phyloP scores from a whole-genome alignment of 23 red algal genomes.

The Chondrus crispus region DNA sequence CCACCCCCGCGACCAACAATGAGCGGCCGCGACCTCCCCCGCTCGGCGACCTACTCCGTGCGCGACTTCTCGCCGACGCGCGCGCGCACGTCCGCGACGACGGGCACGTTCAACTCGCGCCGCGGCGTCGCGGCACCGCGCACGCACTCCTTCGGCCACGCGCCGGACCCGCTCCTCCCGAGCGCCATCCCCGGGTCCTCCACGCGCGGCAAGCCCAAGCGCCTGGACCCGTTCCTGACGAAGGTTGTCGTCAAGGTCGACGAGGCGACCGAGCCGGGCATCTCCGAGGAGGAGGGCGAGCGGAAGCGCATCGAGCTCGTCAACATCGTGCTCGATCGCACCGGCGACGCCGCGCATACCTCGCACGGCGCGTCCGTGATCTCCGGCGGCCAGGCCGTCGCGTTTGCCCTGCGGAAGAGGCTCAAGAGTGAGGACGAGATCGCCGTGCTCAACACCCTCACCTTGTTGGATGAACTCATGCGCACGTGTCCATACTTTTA shows the following conservation, averaged over 20 bases:
- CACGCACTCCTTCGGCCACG: too few relatives aligned
- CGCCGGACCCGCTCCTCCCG: neutral
- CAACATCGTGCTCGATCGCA: conserved; percentile 18
- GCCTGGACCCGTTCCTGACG: conserved; percentile 64
- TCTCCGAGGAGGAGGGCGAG: conserved; percentile 34
- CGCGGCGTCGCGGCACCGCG: neutral
- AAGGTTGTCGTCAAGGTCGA: conserved; percentile 71
- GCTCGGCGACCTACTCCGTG: neutral
- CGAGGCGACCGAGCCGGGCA: conserved; percentile 74
- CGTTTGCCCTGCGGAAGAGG: conserved; percentile 78
- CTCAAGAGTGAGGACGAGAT: conserved; percentile 78
- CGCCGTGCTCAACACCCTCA: conserved; percentile 65
- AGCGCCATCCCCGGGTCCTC: neutral
- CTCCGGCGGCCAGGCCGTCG: conserved; percentile 61
- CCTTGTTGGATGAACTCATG: conserved; percentile 85
- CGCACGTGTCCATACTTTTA: conserved; percentile 84
- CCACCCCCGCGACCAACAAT: too few relatives aligned
- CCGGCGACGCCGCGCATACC: neutral
- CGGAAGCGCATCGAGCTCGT: conserved; percentile 45
- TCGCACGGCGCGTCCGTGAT: neutral
- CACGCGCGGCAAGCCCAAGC: conserved; percentile 11
- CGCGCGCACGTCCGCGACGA: too few relatives aligned
- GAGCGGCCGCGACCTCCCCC: too few relatives aligned
- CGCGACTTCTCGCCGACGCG: neutral
- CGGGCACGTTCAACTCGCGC: neutral